Base-by-base conservation (phyloP, 257 asterid genomes). In the Mentha longifolia region DNA sequence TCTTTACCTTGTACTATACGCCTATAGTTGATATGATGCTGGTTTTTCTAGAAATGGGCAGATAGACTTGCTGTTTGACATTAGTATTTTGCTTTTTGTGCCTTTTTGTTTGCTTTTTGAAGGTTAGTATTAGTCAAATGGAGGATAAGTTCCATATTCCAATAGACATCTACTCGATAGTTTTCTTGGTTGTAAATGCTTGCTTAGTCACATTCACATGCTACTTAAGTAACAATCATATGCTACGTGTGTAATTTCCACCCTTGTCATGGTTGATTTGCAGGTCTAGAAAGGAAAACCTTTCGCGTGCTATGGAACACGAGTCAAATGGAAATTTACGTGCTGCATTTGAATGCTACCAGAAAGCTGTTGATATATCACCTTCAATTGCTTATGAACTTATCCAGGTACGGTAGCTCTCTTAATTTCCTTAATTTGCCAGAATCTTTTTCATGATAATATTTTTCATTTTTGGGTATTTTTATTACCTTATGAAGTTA, bases 321-420 rank as follows among this genome's bases (percentile, higher is more conserved):
- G 99, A 94, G 77, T 83, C 89, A 15, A 94, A 89, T 75, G 98
- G 99, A 80, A 94, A 94, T 65, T 71, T 71, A 60, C 72, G 81
- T 71, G 99, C 97, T 80, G 98, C 99, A 70, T 89, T 86, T 77
- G 98, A 92, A 65, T 89, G 95, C 80, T 94, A 88, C 78, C 99
- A 94, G 83, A 94, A 94, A 84, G 97, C 99, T 77, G 96, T 94
- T 63, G 99, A 94, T 75, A 84, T 94, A 85, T 89, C 99, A 77
- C 99, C 99, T 82, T 91, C 85, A 70, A 39, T 94, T 76, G 99
- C 99, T 72, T 81, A 88, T 60, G 97, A 85, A 63, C 97, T 94
- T 60, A 94, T 94, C 81, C 96, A 94, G 97, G 99, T 94, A 71
- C 10, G 55, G 58, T 54, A 46, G 68, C 19, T 76, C 19, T 76